Percentiles rank a stretch among this genome's conserved stretches.
phyloP scores from a whole-genome alignment of 108 stramenopile species.

The Stephanodiscus minutulus region DNA sequence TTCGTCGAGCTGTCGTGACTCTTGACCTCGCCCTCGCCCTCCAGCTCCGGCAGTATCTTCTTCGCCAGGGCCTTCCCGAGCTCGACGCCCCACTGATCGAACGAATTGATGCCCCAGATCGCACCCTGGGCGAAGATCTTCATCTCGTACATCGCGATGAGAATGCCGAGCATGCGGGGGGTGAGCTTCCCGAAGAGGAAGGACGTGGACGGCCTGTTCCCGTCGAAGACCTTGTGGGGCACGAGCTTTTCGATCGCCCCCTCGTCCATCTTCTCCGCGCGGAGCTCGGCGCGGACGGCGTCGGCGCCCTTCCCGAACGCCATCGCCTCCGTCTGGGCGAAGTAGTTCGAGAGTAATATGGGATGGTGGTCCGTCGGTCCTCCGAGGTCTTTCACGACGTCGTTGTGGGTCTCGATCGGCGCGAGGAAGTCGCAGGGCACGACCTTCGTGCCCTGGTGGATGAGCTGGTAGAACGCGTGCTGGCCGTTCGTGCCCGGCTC shows the following conservation, averaged over 20 bases:
- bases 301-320: constrained; percentile 59
- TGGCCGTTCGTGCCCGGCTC: constrained; percentile 88
- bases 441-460: constrained; percentile 81
- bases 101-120: constrained; percentile 74
- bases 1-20: constrained; percentile 86
- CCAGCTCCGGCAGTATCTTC: constrained; percentile 78
- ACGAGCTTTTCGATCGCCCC: constrained; percentile 51
- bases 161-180: constrained; percentile 71
- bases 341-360: constrained; percentile 86
- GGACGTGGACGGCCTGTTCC: constrained; percentile 77
- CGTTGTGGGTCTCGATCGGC: constrained; percentile 63
- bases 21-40: constrained; percentile 43
- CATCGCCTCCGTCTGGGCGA: constrained; percentile 86
- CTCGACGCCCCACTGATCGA: constrained; percentile 95
- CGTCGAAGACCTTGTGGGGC: constrained; percentile 80
- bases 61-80: constrained; percentile 96
- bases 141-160: constrained; percentile 85
- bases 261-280: constrained; percentile 51
- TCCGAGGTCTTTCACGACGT: constrained; percentile 38
- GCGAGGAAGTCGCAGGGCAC: constrained; percentile 54
- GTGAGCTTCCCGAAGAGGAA: constrained; percentile 77
- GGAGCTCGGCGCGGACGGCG: constrained; percentile 61
- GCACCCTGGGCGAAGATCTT: constrained; percentile 80
- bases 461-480: constrained; percentile 87
- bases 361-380: constrained; percentile 63